Conservation (phyloP, 2,329 filamentous ascomycete genomes). For the Metarhizium rileyi region DNA sequence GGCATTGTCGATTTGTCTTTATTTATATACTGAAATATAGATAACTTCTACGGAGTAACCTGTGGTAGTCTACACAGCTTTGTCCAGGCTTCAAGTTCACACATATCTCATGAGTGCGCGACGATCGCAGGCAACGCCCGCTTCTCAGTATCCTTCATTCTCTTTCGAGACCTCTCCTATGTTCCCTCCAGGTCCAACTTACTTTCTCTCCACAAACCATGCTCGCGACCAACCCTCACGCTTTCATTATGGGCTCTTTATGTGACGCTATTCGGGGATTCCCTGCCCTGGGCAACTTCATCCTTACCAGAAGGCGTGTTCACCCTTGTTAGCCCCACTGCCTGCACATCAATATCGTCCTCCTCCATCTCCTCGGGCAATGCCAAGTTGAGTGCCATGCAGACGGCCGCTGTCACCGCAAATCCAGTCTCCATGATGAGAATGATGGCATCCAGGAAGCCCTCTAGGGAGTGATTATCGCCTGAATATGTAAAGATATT, state of each 20-base stretch:
- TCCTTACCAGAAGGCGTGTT: not conserved
- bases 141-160: no score
- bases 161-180: no score
- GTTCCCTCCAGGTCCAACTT: no score
- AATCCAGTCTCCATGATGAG: constrained; percentile 69
- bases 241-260: not conserved
- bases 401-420: constrained; percentile 63
- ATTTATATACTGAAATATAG: no score
- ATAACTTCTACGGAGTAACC: no score
- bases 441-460: constrained; percentile 66
- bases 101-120: no score
- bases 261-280: not conserved
- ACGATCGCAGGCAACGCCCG: no score
- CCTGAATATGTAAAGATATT: constrained; percentile 66
- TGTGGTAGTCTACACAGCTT: no score
- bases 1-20: no score
- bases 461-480: constrained; percentile 54
- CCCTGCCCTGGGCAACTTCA: not conserved
- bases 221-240: no score
- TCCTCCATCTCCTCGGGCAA: constrained; percentile 67
- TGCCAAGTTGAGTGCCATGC: constrained; percentile 62
- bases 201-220: no score
- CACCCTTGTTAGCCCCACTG: not conserved
- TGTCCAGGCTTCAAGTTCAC: no score
- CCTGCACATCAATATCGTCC: constrained; percentile 15